These are phyloP conservation scores for Monosporascus sp. DNA, from an alignment of 2,329 filamentous ascomycete species.

Conservation along the genomic window DNA sequence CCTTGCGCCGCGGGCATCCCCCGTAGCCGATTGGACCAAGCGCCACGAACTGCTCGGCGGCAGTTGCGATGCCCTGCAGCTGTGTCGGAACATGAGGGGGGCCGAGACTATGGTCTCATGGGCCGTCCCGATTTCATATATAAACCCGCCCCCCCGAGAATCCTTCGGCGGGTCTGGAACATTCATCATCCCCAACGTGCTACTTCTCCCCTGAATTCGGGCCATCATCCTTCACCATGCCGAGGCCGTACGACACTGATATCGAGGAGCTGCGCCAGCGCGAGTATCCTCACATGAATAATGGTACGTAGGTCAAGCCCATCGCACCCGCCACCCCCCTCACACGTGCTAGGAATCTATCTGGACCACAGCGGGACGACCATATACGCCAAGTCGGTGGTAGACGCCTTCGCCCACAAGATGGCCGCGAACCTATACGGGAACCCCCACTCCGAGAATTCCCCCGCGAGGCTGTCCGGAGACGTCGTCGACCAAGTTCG, in stretches of 20 bases:
- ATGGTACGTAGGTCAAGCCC: slow-evolving; percentile 24
- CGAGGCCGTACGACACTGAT: slow-evolving; percentile 26
- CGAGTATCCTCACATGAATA: slow-evolving; percentile 39
- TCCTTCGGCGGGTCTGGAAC: background rate
- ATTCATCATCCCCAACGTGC: background rate
- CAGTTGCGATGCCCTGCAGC: background rate
- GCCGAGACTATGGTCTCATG: background rate
- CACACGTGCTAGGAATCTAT: slow-evolving; percentile 36
- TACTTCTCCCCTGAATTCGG: background rate
- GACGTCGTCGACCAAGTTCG: slow-evolving; percentile 53
- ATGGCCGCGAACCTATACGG: slow-evolving; percentile 57
- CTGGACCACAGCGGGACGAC: slow-evolving; percentile 56
- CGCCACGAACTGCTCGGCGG: background rate
- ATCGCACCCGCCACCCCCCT: background rate
- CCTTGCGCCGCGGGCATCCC: background rate
- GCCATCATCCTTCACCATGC: slow-evolving; percentile 15
- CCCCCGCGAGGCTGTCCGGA: slow-evolving; percentile 53
- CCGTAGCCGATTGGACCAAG: background rate
- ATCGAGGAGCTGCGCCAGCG: slow-evolving; percentile 33
- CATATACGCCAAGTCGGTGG: slow-evolving; percentile 53
- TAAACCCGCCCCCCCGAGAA: background rate
- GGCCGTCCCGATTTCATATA: background rate
- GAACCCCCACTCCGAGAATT: slow-evolving; percentile 63
- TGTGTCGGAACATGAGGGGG: background rate
- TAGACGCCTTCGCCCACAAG: slow-evolving; percentile 50